Percentiles rank a stretch among this genome's conserved stretches.
Conservation (phyloP, 1,284 basidiomycete species). For the Ganoderma sinense region DNA sequence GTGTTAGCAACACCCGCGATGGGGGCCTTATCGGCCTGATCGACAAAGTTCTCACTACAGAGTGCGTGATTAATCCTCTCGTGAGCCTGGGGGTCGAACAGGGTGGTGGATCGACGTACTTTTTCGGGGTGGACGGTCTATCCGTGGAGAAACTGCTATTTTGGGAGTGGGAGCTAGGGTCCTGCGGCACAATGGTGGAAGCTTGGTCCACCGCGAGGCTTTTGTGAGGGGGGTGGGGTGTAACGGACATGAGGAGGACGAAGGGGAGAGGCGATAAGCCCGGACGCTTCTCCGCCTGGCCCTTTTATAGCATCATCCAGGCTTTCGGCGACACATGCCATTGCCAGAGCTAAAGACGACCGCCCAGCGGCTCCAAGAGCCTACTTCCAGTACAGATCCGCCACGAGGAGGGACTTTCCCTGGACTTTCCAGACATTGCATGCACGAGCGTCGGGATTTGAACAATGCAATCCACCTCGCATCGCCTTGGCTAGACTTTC, state of each 20-base stretch:
- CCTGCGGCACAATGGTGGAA: background rate
- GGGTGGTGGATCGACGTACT: background rate
- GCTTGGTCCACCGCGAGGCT: background rate
- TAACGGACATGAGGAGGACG: background rate
- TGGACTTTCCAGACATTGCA: background rate
- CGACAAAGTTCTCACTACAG: background rate
- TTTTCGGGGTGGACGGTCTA: background rate
- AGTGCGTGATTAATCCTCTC: background rate
- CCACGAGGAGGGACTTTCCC: background rate
- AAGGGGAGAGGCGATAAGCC: slow-evolving; percentile 1
- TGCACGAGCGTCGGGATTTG: background rate
- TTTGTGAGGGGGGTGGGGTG: background rate
- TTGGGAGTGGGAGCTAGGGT: background rate
- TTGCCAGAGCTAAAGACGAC: background rate
- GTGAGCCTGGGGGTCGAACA: background rate
- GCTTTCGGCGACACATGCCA: background rate
- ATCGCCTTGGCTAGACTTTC: background rate
- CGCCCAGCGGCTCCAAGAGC: background rate
- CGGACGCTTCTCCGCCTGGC: background rate
- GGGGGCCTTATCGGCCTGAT: background rate
- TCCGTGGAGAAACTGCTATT: background rate
- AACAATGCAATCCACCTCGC: background rate
- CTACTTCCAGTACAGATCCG: background rate
- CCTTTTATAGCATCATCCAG: background rate
- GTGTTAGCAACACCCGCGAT: background rate